Base-by-base conservation (phyloP, 1,284 basidiomycete species). In the Bondarzewia mesenterica region DNA sequence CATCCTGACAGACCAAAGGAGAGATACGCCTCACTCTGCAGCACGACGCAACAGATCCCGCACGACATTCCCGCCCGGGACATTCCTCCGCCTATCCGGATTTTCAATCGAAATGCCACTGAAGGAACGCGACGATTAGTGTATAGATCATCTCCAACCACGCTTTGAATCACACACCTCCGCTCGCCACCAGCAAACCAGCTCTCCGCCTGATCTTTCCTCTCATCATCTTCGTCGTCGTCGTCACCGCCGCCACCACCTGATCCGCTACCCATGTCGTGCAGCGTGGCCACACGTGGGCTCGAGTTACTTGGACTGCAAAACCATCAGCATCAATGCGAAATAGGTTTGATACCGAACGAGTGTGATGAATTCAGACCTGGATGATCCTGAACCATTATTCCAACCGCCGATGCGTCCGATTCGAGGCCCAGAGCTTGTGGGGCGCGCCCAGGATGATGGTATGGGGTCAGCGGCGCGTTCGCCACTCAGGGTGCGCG, bases 21-120 rank as follows among this genome's bases (percentile, higher is more conserved):
- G 39, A 7, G 51, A 32, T 38, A 42, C 50, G 29, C 14, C 7
- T 3, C 23, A 93, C 88, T 89, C 78, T 40, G 82, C 78, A 5
- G 93, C 95, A 55, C 90, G 80, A 41, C 80, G 75, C 32, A 99
- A 70, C 45, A 98, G 82, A 57, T 92, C 84, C 40, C 82, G 72
- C 4, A 98, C 89, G 52, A 92, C 68, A 54, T 82, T 69, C 7
- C 82, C 80, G 10, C 82, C 84, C 10, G 81, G 75, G 7, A 72
- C 56, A 18, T 63, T 66, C 25, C 71, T 65, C 1, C 58, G 66
- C 29, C 71, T 60, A 53, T 82, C 77, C 6, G 94, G 95, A 60
- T 93, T 92, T 66, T 96, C 81, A 1, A 99, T 80, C 2, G 86
- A 89, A 35, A 99, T 75, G 0, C 93, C 95, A 66, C 93, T 97